Evolutionary conservation across 2,329 filamentous ascomycete species (phyloP).

Genomic region (Hymenoscyphus linearis): DNA sequence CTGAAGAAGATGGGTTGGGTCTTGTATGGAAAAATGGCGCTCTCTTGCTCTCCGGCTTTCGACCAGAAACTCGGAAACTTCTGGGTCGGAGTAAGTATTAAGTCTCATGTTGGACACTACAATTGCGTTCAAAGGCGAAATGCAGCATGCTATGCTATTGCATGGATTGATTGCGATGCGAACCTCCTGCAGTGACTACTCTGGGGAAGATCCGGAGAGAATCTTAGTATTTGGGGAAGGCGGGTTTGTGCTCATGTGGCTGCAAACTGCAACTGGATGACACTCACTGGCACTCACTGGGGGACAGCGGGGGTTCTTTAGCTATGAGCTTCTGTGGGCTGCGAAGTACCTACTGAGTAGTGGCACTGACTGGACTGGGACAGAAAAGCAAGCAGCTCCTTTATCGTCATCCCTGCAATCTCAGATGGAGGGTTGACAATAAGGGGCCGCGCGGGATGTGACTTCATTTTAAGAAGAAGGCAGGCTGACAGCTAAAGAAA

Average conservation of each 20-base stretch:
- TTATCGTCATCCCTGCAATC: conserved; percentile 28
- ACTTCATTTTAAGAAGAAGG: conserved; percentile 2
- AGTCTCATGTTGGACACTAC: not conserved
- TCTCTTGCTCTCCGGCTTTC: not conserved
- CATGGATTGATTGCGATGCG: conserved; percentile 2
- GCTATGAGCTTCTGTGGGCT: too few species aligned
- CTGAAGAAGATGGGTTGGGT: not conserved
- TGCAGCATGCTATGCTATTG: conserved; percentile 7
- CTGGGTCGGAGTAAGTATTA: not conserved
- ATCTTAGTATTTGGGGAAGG: conserved; percentile 4
- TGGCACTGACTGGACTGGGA: not conserved
- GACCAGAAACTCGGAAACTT: not conserved
- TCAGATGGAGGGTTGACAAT: not conserved
- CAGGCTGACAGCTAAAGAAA: not conserved
- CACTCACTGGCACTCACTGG: not conserved
- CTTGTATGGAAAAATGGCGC: not conserved
- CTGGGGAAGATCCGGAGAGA: conserved; percentile 6
- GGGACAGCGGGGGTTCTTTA: too few species aligned
- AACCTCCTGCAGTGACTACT: not conserved
- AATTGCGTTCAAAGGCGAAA: conserved; percentile 11
- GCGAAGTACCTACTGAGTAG: too few species aligned
- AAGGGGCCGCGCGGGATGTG: conserved; percentile 17
- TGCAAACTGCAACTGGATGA: not conserved
- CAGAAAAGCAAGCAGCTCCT: conserved; percentile 16
- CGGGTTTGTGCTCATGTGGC: conserved; percentile 6